phyloP scores from a whole-genome alignment of 1,284 basidiomycete genomes.

The Acaromyces ingoldii region DNA sequence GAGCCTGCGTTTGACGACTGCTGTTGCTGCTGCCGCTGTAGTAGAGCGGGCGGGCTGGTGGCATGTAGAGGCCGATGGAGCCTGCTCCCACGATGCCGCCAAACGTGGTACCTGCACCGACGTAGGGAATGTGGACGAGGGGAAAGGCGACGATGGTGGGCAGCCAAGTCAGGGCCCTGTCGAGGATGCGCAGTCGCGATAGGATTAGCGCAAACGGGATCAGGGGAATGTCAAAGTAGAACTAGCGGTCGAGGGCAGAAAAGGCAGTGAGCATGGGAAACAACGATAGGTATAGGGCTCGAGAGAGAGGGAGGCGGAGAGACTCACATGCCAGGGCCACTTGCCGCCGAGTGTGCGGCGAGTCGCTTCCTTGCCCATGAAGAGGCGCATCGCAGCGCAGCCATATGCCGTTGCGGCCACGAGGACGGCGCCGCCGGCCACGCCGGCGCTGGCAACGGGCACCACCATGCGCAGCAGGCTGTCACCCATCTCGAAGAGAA shows the following conservation, averaged over 20 bases:
- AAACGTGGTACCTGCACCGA: not conserved
- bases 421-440: constrained; percentile 20
- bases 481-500: constrained; percentile 23
- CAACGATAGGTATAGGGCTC: not conserved
- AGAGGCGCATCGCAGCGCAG: constrained; percentile 29
- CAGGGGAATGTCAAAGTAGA: constrained; percentile 45
- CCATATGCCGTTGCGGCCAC: constrained; percentile 31
- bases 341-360: constrained; percentile 20
- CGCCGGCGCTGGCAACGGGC: constrained; percentile 16
- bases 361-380: constrained; percentile 28
- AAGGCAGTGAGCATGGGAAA: not conserved
- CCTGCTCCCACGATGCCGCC: too few species aligned
- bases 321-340: constrained; percentile 28
- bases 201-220: constrained; percentile 44
- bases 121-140: constrained; percentile 16
- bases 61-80: too few species aligned
- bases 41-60: too few species aligned
- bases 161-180: constrained; percentile 35
- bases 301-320: not conserved
- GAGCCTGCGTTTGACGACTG: too few species aligned
- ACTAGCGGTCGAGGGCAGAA: constrained; percentile 11
- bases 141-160: constrained; percentile 35
- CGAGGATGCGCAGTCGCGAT: constrained; percentile 32
- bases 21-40: too few species aligned
- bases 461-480: constrained; percentile 16